Evolutionary conservation across 306 rosid species (phyloP).

Genomic region (Dalbergia oliveri): DNA sequence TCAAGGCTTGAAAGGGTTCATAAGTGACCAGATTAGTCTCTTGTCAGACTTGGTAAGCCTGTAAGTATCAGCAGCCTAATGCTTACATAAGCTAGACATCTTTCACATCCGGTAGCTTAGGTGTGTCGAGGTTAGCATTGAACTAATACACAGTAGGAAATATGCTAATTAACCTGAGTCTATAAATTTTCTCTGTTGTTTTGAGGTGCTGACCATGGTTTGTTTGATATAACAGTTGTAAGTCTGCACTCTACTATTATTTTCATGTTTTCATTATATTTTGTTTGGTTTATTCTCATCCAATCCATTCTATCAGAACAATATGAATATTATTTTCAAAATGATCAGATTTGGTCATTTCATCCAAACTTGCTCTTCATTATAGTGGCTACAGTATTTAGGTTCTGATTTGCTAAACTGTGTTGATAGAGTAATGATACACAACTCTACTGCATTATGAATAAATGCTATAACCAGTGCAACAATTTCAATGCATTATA

Average conservation of each 20-base stretch:
- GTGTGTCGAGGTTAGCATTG: slow-evolving; percentile 26
- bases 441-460: not conserved
- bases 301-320: not conserved
- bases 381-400: slow-evolving; percentile 5
- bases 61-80: slow-evolving; percentile 77
- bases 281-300: not conserved
- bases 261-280: slow-evolving; percentile 11
- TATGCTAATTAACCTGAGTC: slow-evolving; percentile 19
- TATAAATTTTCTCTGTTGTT: slow-evolving; percentile 27
- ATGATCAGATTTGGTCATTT: slow-evolving; percentile 13
- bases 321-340: slow-evolving; percentile 22
- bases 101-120: slow-evolving; percentile 24
- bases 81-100: slow-evolving; percentile 41
- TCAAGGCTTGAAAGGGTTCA: slow-evolving; percentile 93
- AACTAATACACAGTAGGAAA: slow-evolving; percentile 12
- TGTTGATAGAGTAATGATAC: slow-evolving; percentile 24
- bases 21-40: slow-evolving; percentile 79
- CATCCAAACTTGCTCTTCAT: slow-evolving; percentile 19
- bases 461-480: not conserved
- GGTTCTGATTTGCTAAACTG: slow-evolving; percentile 4
- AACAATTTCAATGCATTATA: not conserved
- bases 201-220: slow-evolving; percentile 29
- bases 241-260: not conserved
- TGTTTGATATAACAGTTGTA: slow-evolving; percentile 8
- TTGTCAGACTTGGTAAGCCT: slow-evolving; percentile 94